Evolutionary conservation across 352 stramenopile species (phyloP), one percentile per base, ranked within the genome.

Genomic region (Phytophthora sp.): DNA sequence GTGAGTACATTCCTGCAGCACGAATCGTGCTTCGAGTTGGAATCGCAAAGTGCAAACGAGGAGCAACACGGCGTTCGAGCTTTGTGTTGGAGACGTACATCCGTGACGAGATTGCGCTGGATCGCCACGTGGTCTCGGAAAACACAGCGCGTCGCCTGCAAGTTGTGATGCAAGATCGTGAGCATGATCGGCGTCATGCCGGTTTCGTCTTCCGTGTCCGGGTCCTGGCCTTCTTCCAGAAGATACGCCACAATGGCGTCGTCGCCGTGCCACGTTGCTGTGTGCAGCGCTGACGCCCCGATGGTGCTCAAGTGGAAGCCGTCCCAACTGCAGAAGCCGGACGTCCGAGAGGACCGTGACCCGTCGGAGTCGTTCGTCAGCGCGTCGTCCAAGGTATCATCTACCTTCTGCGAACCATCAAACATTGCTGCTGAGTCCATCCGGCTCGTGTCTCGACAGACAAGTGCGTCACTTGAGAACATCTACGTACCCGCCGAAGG

Each of bases 131-230:
- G 52, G 2, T 49, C 52, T 6, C 44, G 35, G 39, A 68, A 68
- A 20, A 68, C 23, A 17, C 60, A 62, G 44, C 60, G 60, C 8
- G 52, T 54, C 0, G 52, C 54, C 27, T 57, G 48, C 15, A 68
- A 30, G 34, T 56, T 55, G 27, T 61, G 52, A 12, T 41, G 42
- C 60, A 62, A 62, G 51, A 68, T 53, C 18, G 28, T 24, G 1
- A 68, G 42, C 51, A 62, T 68, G 17, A 56, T n/a, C 5, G 60
- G 27, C 37, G 60, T 62, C 45, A 50, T 68, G 17, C 44, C 51
- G 12, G 43, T 43, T 2, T 62, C 44, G 18, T 63, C 60, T 15
- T 30, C 30, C n/a, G 44, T 42, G 31, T 68, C 42, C 9, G 60
- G 53, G 34, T 59, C 32, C 30, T 63, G 60, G 0, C 52, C 52